These are phyloP conservation scores for Akanthomyces muscarius DNA, from an alignment of 2,329 filamentous ascomycete genomes.

Conservation along the genomic window DNA sequence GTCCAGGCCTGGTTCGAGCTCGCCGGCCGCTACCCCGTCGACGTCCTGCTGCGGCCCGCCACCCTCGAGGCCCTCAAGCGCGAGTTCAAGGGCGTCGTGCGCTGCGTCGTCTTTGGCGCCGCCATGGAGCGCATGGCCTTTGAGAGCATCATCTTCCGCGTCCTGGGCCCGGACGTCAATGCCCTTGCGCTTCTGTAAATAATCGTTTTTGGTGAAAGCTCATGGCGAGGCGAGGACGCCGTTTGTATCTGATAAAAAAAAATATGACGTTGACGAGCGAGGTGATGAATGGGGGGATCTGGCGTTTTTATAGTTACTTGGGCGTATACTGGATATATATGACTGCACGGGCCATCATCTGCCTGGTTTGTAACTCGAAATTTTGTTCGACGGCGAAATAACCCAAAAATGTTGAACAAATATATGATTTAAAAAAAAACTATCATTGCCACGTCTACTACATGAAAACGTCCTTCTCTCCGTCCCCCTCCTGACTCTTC, in stretches of 20 bases:
- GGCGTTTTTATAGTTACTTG: neutral
- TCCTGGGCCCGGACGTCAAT: slow-evolving; percentile 29
- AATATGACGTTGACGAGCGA: neutral
- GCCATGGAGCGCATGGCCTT: slow-evolving; percentile 43
- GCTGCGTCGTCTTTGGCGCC: slow-evolving; percentile 46
- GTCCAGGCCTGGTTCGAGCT: slow-evolving; percentile 55
- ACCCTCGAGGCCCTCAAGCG: slow-evolving; percentile 36
- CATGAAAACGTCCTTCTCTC: neutral
- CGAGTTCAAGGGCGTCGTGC: slow-evolving; percentile 41
- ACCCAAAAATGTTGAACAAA: neutral
- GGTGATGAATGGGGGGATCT: neutral
- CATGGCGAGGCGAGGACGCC: no score
- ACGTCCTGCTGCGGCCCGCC: slow-evolving; percentile 31
- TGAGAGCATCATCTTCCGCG: slow-evolving; percentile 41
- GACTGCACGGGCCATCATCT: neutral
- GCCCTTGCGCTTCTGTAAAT: neutral
- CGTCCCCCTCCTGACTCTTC: neutral
- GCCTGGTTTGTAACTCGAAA: neutral
- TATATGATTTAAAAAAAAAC: neutral
- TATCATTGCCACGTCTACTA: neutral
- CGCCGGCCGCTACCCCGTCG: slow-evolving; percentile 37
- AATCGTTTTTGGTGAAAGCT: neutral
- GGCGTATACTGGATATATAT: slow-evolving; percentile 3
- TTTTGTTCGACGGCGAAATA: neutral
- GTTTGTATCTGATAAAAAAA: neutral